phyloP scores from a whole-genome alignment of 2,329 filamentous ascomycete genomes.

The Aspergillus sojae region DNA sequence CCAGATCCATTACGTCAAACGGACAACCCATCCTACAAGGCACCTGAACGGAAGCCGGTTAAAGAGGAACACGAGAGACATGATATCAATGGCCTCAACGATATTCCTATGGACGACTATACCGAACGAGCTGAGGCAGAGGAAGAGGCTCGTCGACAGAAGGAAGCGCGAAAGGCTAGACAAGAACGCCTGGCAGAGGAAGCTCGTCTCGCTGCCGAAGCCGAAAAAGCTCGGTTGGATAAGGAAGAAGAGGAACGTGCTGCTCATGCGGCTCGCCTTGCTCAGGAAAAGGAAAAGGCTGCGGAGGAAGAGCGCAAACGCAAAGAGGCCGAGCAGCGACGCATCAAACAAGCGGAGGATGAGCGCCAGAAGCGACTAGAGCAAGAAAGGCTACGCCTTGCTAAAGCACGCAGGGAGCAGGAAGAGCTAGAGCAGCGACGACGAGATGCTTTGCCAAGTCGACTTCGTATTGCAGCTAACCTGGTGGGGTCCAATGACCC shows the following conservation, averaged over 20 bases:
- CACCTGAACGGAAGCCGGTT: conserved; percentile 26
- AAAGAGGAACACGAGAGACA: conserved; percentile 37
- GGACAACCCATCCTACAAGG: conserved; percentile 16
- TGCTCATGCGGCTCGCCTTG: conserved; percentile 36
- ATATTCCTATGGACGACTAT: conserved; percentile 35
- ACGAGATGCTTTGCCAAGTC: conserved; percentile 48
- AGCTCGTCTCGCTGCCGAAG: conserved; percentile 32
- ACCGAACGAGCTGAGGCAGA: conserved; percentile 29
- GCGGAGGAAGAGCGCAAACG: conserved; percentile 47
- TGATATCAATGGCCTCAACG: conserved; percentile 28
- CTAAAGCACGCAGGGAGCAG: conserved; percentile 47
- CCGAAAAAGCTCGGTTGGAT: conserved; percentile 33
- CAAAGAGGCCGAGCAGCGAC: conserved; percentile 47
- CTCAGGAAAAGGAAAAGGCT: conserved; percentile 46
- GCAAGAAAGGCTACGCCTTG: conserved; percentile 45
- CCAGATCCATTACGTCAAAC: conserved; percentile 19
- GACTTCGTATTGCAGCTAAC: conserved; percentile 48
- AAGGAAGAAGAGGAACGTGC: conserved; percentile 41
- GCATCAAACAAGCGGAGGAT: conserved; percentile 49
- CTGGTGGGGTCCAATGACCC: conserved; percentile 48
- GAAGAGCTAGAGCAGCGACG: conserved; percentile 51
- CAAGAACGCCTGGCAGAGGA: conserved; percentile 36
- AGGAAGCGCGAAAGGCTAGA: conserved; percentile 31
- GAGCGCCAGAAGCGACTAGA: conserved; percentile 48
- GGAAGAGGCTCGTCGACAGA: conserved; percentile 27